These are phyloP conservation scores for Suhomyces kilbournensis DNA, from an alignment of 805 yeast species.

Conservation along the genomic window DNA sequence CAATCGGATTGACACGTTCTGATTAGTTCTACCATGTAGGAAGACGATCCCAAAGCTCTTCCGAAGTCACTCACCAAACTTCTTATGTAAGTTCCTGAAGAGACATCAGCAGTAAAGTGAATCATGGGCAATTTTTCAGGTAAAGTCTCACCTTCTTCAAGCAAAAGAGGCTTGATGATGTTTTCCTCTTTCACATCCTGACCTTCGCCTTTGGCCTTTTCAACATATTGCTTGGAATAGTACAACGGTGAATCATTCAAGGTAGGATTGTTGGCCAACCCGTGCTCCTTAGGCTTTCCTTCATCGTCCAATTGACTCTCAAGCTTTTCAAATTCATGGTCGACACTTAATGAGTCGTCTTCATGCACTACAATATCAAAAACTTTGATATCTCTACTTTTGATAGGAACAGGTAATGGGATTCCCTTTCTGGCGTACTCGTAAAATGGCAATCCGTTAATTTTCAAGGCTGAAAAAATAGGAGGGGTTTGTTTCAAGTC, in stretches of 20 bases:
- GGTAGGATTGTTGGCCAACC: constrained; percentile 49
- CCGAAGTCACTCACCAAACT: constrained; percentile 88
- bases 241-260: constrained; percentile 61
- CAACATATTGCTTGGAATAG: constrained; percentile 55
- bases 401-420: constrained; percentile 81
- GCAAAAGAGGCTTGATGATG: constrained; percentile 36
- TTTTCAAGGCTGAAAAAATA: constrained; percentile 86
- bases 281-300: constrained; percentile 45
- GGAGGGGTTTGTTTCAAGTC: constrained; percentile 89
- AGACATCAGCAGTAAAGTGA: constrained; percentile 73
- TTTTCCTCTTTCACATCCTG: constrained; percentile 21
- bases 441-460: constrained; percentile 90
- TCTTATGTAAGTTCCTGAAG: constrained; percentile 94
- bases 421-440: constrained; percentile 89
- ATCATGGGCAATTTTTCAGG: constrained; percentile 62
- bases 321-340: constrained; percentile 52
- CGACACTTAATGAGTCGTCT: constrained; percentile 49
- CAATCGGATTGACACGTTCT: constrained; percentile 81
- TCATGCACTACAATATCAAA: constrained; percentile 49
- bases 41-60: constrained; percentile 70
- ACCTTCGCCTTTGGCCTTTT: constrained; percentile 39
- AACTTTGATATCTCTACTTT: constrained; percentile 68
- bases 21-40: constrained; percentile 82
- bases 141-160: constrained; percentile 36
- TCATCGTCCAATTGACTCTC: constrained; percentile 46